Base-by-base conservation (phyloP, 2,329 filamentous ascomycete species). In the Cladosporium sp. region DNA sequence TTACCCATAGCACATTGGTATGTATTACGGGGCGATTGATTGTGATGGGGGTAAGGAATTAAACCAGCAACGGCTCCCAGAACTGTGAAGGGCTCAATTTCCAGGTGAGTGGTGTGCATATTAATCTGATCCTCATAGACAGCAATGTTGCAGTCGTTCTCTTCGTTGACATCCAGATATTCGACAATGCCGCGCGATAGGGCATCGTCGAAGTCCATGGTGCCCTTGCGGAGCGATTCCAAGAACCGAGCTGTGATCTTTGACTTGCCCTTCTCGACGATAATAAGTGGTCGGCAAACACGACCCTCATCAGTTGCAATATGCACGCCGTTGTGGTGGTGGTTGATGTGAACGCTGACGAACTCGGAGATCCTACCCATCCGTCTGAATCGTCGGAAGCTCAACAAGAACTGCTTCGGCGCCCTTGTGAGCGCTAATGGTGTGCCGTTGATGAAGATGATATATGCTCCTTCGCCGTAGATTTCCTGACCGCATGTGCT, bases 1-100 rank as follows among this genome's bases (percentile, higher is more conserved):
- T 99, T 99, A 86, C 95, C 95, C 95, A 99, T 99, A 80, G 95
- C 95, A 81, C 94, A 97, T 84, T 98, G 93, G 75, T 99, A 99
- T 0, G 95, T 99, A 77, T 99, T 99, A 84, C 95, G 87, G 11
- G 95, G 95, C 18, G 96, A 99, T 78, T 99, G 95, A 79, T 99
- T 99, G 83, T 99, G 95, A 77, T 99, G 95, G 10, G 95, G 95
- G 75, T 98, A 99, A 5, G 95, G 95, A 76, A 99, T 99, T 43
- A 99, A 84, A 51, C 95, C 95, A 46, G 95, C 95, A 28, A 99
- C 95, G 56, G 95, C 95, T 28, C 95, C 95, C 16, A 99, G 86
- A 58, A 99, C 90, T 1, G 95, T 99, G 76, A 99, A 99, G 0
- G 96, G 96, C 76, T 99, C 95, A 68, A 99, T 98, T 78, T 99